Percentiles rank a stretch among this genome's conserved stretches.
Evolutionary conservation across 1,284 basidiomycete species (phyloP).

Genomic region (Cystobasidium pallidum): DNA sequence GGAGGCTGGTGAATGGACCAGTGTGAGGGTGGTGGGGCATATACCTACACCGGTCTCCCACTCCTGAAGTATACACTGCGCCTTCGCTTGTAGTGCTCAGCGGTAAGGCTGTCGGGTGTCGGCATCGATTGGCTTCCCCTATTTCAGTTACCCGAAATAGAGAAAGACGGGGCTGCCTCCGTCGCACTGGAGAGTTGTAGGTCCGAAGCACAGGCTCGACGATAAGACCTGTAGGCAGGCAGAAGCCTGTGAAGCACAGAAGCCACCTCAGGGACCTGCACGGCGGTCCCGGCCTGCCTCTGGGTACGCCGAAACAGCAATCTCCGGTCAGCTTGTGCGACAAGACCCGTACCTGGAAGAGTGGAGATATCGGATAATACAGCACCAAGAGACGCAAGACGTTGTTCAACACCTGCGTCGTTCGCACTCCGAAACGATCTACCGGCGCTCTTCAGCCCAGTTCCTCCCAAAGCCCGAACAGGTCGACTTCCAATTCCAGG

Average conservation of each 20-base stretch:
- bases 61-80: too few relatives aligned
- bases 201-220: too few relatives aligned
- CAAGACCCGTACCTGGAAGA: background rate
- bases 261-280: background rate
- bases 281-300: background rate
- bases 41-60: too few relatives aligned
- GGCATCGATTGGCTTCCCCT: background rate
- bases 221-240: background rate
- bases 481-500: constrained; percentile 1
- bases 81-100: too few relatives aligned
- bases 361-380: background rate
- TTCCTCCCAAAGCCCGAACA: too few relatives aligned
- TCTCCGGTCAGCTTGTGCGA: background rate
- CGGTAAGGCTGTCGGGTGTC: background rate
- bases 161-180: background rate
- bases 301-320: background rate
- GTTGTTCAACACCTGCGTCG: too few relatives aligned
- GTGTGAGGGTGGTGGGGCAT: too few relatives aligned
- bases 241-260: background rate
- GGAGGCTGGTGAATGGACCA: background rate
- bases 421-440: too few relatives aligned
- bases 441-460: too few relatives aligned
- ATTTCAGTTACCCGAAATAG: background rate
- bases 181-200: background rate
- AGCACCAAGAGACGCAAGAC: background rate